Percentiles rank a stretch among this genome's conserved stretches.
These are phyloP conservation scores for Choiromyces venosus DNA, from an alignment of 495 filamentous ascomycete genomes.

Conservation along the genomic window DNA sequence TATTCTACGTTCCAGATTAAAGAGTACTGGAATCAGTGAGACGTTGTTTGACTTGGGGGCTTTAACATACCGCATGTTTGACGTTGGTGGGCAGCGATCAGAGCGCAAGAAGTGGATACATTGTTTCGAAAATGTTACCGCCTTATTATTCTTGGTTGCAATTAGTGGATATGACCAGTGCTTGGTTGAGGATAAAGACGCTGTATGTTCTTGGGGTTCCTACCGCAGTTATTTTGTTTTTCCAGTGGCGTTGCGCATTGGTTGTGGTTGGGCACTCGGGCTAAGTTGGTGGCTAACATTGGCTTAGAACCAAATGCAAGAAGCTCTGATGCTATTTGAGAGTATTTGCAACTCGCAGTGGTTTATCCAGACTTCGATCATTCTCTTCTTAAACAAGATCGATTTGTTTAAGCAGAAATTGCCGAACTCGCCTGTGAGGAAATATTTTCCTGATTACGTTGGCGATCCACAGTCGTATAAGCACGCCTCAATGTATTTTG, in stretches of 20 bases:
- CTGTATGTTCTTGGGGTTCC: slow-evolving; percentile 56
- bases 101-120: slow-evolving; percentile 99
- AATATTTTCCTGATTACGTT: slow-evolving; percentile 90
- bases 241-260: not conserved
- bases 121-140: slow-evolving; percentile 95
- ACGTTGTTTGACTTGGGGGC: slow-evolving; percentile 91
- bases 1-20: slow-evolving; percentile 81
- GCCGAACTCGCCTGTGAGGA: slow-evolving; percentile 67
- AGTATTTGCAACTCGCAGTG: slow-evolving; percentile 95
- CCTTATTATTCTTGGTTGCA: slow-evolving; percentile 88
- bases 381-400: slow-evolving; percentile 98
- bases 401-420: slow-evolving; percentile 95
- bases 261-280: not conserved
- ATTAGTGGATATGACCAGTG: slow-evolving; percentile 97
- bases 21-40: slow-evolving; percentile 96
- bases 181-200: slow-evolving; percentile 93
- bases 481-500: slow-evolving; percentile 74
- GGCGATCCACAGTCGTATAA: slow-evolving; percentile 54
- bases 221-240: not conserved
- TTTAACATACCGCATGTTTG: slow-evolving; percentile 97
- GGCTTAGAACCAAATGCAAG: slow-evolving; percentile 96
- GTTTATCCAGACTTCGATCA: slow-evolving; percentile 94
- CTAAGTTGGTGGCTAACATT: slow-evolving; percentile 15
- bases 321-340: slow-evolving; percentile 96
- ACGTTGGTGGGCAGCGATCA: slow-evolving; percentile 93